Evolutionary conservation across 129 eudicot genomes (phyloP), one percentile per base, ranked within the genome.

Genomic region (Flaveria brownii): DNA sequence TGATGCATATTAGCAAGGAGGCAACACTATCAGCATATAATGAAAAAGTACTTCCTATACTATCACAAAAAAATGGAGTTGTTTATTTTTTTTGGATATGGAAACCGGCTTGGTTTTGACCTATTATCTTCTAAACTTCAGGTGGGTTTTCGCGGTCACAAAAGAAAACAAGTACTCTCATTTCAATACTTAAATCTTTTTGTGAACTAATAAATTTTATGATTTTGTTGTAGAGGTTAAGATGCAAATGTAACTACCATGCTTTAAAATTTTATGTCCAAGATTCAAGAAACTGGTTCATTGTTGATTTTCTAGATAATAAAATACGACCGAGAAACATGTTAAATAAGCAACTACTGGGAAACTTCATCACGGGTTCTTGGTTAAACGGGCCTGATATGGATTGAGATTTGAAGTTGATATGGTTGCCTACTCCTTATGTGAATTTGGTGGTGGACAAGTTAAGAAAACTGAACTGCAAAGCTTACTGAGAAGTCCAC

Each of bases 181-280:
- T 47, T 14, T 11, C 16, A 10, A 3, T 12, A 12, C 16, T 47
- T 11, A 10, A 47, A 28, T 28, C 2, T 14, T 47, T 47, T 47
- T 47, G 12, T 47, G 15, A 47, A 2, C 63, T 20, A 66, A 56
- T 62, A 72, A 63, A 52, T 74, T 61, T 70, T 28, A 63, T 22
- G 17, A 60, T 28, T 43, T 69, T 61, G 57, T 70, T 82, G 82
- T 93, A 91, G 98, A 87, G 82, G 75, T 75, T 93, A 70, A 85
- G 98, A 80, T 93, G 98, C 84, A 93, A 93, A 86, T 93, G 98
- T 64, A 93, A 93, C 77, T 89, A 89, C 82, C 97, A 94, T 77
- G 97, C 97, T n/a, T 73, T 94, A 57, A 94, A 85, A 81, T 94
- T 85, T 74, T 3, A 93, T 74, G 47, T 97, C 97, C 14, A 91